These are phyloP conservation scores for Nothophytophthora sp. DNA, from an alignment of 352 stramenopile genomes.

Conservation along the genomic window DNA sequence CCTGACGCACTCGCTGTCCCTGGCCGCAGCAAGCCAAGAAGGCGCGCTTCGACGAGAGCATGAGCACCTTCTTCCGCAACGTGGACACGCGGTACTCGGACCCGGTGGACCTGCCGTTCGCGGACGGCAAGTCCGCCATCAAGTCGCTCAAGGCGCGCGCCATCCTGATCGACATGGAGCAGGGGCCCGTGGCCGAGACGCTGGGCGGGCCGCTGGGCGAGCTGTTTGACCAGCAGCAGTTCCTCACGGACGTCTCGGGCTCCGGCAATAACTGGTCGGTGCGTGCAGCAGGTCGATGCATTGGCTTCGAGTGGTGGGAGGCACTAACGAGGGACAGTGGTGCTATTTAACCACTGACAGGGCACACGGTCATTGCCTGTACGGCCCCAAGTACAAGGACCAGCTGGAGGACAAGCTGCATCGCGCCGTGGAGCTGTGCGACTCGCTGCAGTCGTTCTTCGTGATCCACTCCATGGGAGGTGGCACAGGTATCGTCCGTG, in stretches of 20 bases:
- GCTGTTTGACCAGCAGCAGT: slow-evolving; percentile 89
- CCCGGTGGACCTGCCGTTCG: slow-evolving; percentile 53
- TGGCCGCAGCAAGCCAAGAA: slow-evolving; percentile 40
- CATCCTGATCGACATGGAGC: slow-evolving; percentile 94
- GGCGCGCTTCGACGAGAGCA: slow-evolving; percentile 85
- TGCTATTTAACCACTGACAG: slow-evolving; percentile 10
- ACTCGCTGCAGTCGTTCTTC: slow-evolving; percentile 93
- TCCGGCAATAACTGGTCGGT: slow-evolving; percentile 91
- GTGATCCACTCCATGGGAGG: slow-evolving; percentile 92
- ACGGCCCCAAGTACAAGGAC: slow-evolving; percentile 89
- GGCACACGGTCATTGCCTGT: slow-evolving; percentile 89
- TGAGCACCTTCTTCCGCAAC: slow-evolving; percentile 94
- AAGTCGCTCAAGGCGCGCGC: slow-evolving; percentile 76
- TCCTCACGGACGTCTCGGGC: slow-evolving; percentile 89
- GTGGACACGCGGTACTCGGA: slow-evolving; percentile 70
- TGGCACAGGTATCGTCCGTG: slow-evolving; percentile 57
- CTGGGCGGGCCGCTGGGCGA: slow-evolving; percentile 77
- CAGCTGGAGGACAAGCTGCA: slow-evolving; percentile 74
- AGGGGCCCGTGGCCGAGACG: slow-evolving; percentile 88
- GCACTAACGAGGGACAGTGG: background rate
- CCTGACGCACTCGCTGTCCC: background rate
- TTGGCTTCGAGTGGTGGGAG: background rate
- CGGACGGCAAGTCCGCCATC: slow-evolving; percentile 38
- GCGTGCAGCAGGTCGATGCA: background rate
- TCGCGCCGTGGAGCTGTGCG: slow-evolving; percentile 79